Evolutionary conservation across 495 filamentous ascomycete genomes (phyloP).

Genomic region (Lophiostoma macrostomum): DNA sequence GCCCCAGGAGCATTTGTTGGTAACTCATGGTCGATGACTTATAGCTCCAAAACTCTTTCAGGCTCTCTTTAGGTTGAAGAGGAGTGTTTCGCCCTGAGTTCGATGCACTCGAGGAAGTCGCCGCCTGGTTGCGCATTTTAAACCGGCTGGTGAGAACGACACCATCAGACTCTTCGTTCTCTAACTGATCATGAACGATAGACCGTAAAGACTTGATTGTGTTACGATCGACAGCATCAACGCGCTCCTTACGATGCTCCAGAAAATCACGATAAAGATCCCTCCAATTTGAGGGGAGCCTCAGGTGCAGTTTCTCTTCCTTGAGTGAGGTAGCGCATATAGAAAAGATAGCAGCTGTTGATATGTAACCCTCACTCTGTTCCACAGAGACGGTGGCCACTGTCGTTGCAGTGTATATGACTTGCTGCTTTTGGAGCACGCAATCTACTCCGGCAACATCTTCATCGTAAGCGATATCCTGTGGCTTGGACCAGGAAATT

Average conservation of each 20-base stretch:
- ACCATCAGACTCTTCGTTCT: constrained; percentile 63
- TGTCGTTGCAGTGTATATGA: constrained; percentile 66
- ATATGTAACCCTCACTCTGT: constrained; percentile 84
- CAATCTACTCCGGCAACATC: constrained; percentile 44
- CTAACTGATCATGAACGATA: constrained; percentile 55
- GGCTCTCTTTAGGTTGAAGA: constrained; percentile 43
- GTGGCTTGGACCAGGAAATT: constrained; percentile 76
- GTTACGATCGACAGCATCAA: constrained; percentile 64
- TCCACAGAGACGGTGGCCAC: constrained; percentile 70
- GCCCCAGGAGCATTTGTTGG: constrained; percentile 56
- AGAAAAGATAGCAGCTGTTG: constrained; percentile 75
- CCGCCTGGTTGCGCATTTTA: constrained; percentile 57
- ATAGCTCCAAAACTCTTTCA: constrained; percentile 66
- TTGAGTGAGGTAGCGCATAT: constrained; percentile 72
- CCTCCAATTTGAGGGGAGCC: constrained; percentile 75
- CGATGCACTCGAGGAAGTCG: constrained; percentile 2
- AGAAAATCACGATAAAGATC: constrained; percentile 81
- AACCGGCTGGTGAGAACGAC: constrained; percentile 70
- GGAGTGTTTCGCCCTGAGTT: constrained; percentile 19
- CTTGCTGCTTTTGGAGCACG: constrained; percentile 46
- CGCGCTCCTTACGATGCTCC: constrained; percentile 62
- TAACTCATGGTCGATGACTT: constrained; percentile 61
- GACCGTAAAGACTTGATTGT: constrained; percentile 60
- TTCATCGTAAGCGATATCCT: constrained; percentile 53
- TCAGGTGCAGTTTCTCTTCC: constrained; percentile 80